phyloP scores from a whole-genome alignment of 768 basidiomycete genomes.

The Hericium alpestre region DNA sequence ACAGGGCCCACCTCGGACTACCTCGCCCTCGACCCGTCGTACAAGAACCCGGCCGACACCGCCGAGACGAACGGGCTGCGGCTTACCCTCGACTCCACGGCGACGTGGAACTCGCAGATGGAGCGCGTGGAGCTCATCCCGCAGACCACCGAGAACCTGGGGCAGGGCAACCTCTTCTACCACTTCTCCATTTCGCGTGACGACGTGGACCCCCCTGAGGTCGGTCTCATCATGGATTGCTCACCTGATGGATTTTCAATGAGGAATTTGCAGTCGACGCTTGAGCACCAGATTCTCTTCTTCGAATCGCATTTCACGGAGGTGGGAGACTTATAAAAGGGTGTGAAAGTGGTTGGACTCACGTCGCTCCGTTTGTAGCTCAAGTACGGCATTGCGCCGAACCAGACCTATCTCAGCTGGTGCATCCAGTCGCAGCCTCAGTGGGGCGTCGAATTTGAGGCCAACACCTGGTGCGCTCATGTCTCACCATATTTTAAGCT shows the following conservation, averaged over 20 bases:
- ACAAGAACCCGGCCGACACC: conserved; percentile 50
- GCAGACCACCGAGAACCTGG: conserved; percentile 41
- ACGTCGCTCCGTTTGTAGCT: conserved; percentile 22
- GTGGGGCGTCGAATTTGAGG: conserved; percentile 40
- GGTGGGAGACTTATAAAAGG: conserved; percentile 19
- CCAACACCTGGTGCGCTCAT: conserved; percentile 36
- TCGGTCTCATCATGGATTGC: conserved; percentile 15
- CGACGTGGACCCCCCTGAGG: conserved; percentile 41
- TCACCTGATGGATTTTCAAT: background rate
- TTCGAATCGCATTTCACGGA: conserved; percentile 58
- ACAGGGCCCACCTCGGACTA: conserved; percentile 39
- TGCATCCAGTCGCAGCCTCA: conserved; percentile 34
- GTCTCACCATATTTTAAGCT: background rate
- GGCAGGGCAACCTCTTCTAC: conserved; percentile 48
- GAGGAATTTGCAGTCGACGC: conserved; percentile 27
- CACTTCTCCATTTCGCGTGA: conserved; percentile 48
- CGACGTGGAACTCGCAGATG: conserved; percentile 45
- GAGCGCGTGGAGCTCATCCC: conserved; percentile 24
- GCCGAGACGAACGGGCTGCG: conserved; percentile 40
- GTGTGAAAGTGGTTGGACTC: background rate
- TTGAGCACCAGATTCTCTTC: conserved; percentile 53
- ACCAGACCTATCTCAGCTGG: conserved; percentile 41
- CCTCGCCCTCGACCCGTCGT: conserved; percentile 36
- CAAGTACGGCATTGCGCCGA: conserved; percentile 46
- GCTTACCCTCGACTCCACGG: conserved; percentile 42